Evolutionary conservation across 345 rosid species (phyloP).

Genomic region (Erodium maritimum): DNA sequence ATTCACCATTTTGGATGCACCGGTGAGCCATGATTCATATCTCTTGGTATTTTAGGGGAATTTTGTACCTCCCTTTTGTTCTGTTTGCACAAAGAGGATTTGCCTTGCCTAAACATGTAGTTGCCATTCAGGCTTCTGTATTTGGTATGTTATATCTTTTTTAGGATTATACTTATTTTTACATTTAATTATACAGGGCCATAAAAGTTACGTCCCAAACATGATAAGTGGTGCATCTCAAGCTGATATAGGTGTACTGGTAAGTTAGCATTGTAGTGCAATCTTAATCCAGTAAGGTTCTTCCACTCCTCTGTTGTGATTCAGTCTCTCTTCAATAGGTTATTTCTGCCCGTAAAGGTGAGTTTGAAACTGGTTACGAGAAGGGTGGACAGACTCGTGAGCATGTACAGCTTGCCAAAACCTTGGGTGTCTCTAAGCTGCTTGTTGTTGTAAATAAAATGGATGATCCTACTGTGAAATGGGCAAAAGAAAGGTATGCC

Average conservation of each 20-base stretch:
- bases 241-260: conserved; percentile 95
- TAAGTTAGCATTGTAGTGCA: conserved; percentile 19
- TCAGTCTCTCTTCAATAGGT: conserved; percentile 32
- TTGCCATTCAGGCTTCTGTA: neutral
- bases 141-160: neutral
- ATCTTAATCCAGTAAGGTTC: neutral
- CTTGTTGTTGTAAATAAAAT: conserved; percentile 90
- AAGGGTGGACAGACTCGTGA: conserved; percentile 99
- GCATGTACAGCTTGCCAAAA: conserved; percentile 97
- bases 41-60: no score
- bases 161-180: neutral
- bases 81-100: neutral
- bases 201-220: conserved; percentile 96
- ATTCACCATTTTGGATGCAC: conserved; percentile 98
- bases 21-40: conserved; percentile 28
- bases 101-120: neutral
- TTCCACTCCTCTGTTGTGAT: neutral
- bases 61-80: neutral
- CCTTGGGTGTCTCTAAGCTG: conserved; percentile 89
- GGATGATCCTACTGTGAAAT: conserved; percentile 93
- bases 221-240: conserved; percentile 99
- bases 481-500: conserved; percentile 83
- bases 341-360: conserved; percentile 94
- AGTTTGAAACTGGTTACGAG: conserved; percentile 98
- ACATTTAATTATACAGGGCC: conserved; percentile 45